phyloP scores from a whole-genome alignment of 441 rosid genomes.

The Gossypium aridum region DNA sequence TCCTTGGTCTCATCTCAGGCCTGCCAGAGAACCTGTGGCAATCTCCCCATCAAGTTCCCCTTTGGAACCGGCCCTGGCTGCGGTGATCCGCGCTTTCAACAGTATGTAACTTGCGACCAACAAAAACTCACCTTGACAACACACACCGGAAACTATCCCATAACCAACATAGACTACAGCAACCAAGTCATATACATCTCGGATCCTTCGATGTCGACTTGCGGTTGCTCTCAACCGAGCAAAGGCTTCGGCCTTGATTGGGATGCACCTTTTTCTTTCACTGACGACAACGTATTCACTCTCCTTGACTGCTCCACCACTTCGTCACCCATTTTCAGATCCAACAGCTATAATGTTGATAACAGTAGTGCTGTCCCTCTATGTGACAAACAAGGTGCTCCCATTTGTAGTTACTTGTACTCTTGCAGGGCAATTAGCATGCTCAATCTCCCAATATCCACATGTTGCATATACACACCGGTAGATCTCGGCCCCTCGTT shows the following conservation, averaged over 20 bases:
- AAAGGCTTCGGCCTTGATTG: constrained; percentile 81
- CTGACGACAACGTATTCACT: constrained; percentile 66
- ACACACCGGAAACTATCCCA: constrained; percentile 72
- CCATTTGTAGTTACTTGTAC: constrained; percentile 77
- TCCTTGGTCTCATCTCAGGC: constrained; percentile 43
- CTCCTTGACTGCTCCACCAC: constrained; percentile 65
- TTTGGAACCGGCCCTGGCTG: constrained; percentile 76
- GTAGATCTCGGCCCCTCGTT: constrained; percentile 84
- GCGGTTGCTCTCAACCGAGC: constrained; percentile 71
- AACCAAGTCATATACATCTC: constrained; percentile 55
- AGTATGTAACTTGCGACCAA: constrained; percentile 44
- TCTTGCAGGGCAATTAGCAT: constrained; percentile 68
- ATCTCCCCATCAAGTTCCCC: constrained; percentile 58
- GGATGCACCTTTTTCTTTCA: constrained; percentile 85
- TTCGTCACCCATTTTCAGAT: constrained; percentile 38
- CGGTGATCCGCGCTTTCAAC: constrained; percentile 77
- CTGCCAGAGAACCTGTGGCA: constrained; percentile 67
- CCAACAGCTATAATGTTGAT: constrained; percentile 10
- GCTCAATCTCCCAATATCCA: constrained; percentile 63
- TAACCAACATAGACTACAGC: constrained; percentile 61
- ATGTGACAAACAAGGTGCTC: constrained; percentile 69
- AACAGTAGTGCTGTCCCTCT: constrained; percentile 33
- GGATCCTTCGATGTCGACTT: constrained; percentile 85
- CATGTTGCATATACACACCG: constrained; percentile 84
- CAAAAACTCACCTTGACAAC: constrained; percentile 57